phyloP scores from a whole-genome alignment of 2,329 filamentous ascomycete species.

The Dactylellina drechsleri region DNA sequence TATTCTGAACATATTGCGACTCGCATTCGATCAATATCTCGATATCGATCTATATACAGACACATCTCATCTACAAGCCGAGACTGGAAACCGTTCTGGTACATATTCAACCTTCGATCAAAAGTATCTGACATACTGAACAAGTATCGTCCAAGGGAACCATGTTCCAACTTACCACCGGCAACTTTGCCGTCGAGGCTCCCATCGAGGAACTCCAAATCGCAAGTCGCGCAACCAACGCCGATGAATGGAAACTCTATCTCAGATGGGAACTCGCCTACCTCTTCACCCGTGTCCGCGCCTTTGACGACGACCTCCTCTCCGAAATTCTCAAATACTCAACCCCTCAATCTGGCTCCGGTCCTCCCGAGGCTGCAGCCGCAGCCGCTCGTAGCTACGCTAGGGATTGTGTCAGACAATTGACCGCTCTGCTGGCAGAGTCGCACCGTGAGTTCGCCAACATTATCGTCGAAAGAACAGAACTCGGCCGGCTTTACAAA shows the following conservation, averaged over 20 bases:
- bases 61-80: not conserved
- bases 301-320: conserved; percentile 50
- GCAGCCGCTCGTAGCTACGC: conserved; percentile 48
- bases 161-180: conserved; percentile 50
- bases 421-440: conserved; percentile 42
- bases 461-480: conserved; percentile 40
- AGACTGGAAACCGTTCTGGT: no score
- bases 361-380: conserved; percentile 48
- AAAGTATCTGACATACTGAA: no score
- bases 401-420: conserved; percentile 41
- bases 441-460: conserved; percentile 51
- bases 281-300: conserved; percentile 46
- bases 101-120: no score
- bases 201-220: conserved; percentile 53
- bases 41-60: not conserved
- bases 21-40: not conserved
- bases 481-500: conserved; percentile 37
- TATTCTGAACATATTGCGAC: not conserved
- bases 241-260: conserved; percentile 53
- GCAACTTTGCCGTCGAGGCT: conserved; percentile 50
- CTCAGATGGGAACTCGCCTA: conserved; percentile 52
- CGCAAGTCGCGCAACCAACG: conserved; percentile 49
- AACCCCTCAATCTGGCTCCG: conserved; percentile 39
- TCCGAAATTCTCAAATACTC: conserved; percentile 48
- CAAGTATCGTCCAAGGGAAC: not conserved